A percentile compares a stretch with the other conserved stretches of the same genome.
phyloP scores from a whole-genome alignment of 352 stramenopile genomes.

The Phytophthora quininea region DNA sequence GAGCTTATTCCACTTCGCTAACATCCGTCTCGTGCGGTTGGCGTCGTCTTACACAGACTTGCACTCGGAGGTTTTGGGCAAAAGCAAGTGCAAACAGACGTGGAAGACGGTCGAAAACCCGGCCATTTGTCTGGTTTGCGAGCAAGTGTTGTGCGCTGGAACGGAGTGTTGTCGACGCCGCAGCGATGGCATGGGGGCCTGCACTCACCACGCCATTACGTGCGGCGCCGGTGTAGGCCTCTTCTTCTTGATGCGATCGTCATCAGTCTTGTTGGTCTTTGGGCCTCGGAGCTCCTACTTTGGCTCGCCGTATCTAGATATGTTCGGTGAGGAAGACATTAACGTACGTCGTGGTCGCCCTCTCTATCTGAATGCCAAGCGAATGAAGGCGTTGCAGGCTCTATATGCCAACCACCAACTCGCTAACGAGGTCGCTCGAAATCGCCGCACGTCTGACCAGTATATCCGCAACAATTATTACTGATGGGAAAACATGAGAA shows the following conservation, averaged over 20 bases:
- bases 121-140: slow-evolving; percentile 80
- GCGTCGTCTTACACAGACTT: slow-evolving; percentile 80
- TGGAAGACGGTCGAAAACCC: slow-evolving; percentile 79
- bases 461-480: slow-evolving; percentile 90
- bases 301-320: slow-evolving; percentile 84
- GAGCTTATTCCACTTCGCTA: slow-evolving; percentile 62
- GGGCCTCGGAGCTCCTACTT: slow-evolving; percentile 84
- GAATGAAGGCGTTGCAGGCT: slow-evolving; percentile 71
- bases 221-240: slow-evolving; percentile 76
- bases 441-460: slow-evolving; percentile 85
- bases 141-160: slow-evolving; percentile 77
- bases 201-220: slow-evolving; percentile 73
- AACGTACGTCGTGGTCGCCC: slow-evolving; percentile 78
- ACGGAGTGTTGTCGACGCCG: slow-evolving; percentile 81
- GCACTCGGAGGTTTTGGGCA: slow-evolving; percentile 70
- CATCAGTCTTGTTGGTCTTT: slow-evolving; percentile 78
- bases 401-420: slow-evolving; percentile 83
- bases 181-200: slow-evolving; percentile 74
- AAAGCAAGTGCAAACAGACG: slow-evolving; percentile 78
- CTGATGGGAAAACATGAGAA: slow-evolving; percentile 18
- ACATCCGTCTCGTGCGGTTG: slow-evolving; percentile 66
- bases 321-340: slow-evolving; percentile 90
- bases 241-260: slow-evolving; percentile 86
- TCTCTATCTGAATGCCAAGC: slow-evolving; percentile 75
- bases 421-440: slow-evolving; percentile 81